phyloP scores from a whole-genome alignment of 1,139 yeast genomes.

The Fermentozyma sake region DNA sequence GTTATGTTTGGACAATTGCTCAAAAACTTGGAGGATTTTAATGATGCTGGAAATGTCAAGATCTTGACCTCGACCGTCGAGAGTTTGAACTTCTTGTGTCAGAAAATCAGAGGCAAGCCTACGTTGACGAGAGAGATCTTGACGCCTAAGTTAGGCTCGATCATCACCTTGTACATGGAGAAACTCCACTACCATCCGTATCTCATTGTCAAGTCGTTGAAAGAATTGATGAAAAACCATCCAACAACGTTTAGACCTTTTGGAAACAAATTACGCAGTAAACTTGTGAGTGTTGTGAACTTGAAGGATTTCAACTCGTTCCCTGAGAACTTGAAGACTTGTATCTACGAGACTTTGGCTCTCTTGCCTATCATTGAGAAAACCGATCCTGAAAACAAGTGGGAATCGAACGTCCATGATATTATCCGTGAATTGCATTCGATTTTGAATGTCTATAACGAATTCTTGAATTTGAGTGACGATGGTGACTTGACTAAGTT shows the following conservation, averaged over 20 bases:
- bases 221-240: constrained; percentile 48
- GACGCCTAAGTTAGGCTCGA: constrained; percentile 70
- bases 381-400: constrained; percentile 44
- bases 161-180: constrained; percentile 53
- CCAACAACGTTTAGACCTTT: constrained; percentile 82
- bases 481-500: constrained; percentile 43
- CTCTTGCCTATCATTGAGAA: constrained; percentile 54
- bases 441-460: constrained; percentile 49
- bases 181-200: constrained; percentile 36
- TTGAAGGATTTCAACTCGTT: constrained; percentile 22
- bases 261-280: constrained; percentile 54
- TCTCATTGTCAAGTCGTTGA: constrained; percentile 46
- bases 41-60: constrained; percentile 34
- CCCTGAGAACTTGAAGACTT: constrained; percentile 33
- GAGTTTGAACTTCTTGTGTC: constrained; percentile 46
- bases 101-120: constrained; percentile 71
- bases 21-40: constrained; percentile 52
- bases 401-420: constrained; percentile 39
- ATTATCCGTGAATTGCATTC: constrained; percentile 47
- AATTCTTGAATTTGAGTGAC: constrained; percentile 51
- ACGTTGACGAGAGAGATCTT: constrained; percentile 78
- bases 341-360: constrained; percentile 52
- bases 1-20: constrained; percentile 52
- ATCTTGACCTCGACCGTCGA: constrained; percentile 47
- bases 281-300: constrained; percentile 36